Conservation (phyloP, 257 asterid genomes). For the Agastache rugosa region DNA sequence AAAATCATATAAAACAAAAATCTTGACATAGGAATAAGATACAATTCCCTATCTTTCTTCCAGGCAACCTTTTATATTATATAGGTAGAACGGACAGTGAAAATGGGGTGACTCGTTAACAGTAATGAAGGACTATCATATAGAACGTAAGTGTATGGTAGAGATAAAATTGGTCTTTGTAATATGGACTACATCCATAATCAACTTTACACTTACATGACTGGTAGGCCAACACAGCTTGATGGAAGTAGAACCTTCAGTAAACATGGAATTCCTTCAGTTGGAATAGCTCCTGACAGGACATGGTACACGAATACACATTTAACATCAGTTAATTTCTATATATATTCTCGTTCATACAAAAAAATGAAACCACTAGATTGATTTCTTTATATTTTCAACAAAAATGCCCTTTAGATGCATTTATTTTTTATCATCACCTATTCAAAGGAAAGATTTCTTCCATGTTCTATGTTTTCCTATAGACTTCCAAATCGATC, state of each 20-base stretch:
- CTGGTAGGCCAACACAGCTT: conserved; percentile 85
- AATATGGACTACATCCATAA: conserved; percentile 24
- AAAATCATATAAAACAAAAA: conserved; percentile 10
- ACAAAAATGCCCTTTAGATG: background rate
- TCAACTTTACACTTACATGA: conserved; percentile 61
- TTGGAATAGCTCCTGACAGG: conserved; percentile 87
- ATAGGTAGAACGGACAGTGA: background rate
- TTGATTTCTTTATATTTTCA: background rate
- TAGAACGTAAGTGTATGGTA: conserved; percentile 9
- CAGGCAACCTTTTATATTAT: background rate
- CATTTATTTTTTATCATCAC: background rate
- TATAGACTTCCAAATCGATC: conserved; percentile 21
- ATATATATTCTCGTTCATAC: background rate
- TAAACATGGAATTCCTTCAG: conserved; percentile 97
- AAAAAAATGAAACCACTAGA: conserved; percentile 12
- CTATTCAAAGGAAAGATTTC: background rate
- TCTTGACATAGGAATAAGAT: background rate
- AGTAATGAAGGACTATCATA: background rate
- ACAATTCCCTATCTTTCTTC: background rate
- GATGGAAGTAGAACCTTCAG: conserved; percentile 88
- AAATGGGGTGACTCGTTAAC: background rate
- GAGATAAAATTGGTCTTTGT: background rate
- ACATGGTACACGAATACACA: conserved; percentile 29
- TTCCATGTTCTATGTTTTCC: background rate
- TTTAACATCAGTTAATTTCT: background rate